Evolutionary conservation across 768 basidiomycete genomes (phyloP).

Genomic region (Tephrocybe sp.): DNA sequence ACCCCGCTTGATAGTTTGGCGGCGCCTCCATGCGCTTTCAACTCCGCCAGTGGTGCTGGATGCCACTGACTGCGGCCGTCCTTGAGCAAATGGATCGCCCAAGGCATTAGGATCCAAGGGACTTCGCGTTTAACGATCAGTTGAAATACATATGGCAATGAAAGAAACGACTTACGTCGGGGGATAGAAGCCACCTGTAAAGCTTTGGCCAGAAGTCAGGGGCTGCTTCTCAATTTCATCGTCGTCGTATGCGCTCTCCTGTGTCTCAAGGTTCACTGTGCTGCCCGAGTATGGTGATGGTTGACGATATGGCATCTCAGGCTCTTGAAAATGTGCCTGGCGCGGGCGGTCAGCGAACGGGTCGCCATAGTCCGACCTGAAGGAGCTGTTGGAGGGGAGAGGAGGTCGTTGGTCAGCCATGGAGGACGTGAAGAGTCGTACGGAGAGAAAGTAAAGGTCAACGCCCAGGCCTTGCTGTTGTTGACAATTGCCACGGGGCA

Average conservation of each 20-base stretch:
- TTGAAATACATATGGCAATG: conserved; percentile 2
- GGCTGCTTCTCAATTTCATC: conserved; percentile 79
- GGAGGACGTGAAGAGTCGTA: conserved; percentile 4
- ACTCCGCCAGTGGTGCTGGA: conserved; percentile 56
- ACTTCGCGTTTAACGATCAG: conserved; percentile 23
- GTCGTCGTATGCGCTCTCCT: conserved; percentile 56
- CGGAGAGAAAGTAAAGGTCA: conserved; percentile 14
- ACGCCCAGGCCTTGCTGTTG: conserved; percentile 24
- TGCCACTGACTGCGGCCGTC: conserved; percentile 50
- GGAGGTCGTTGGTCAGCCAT: conserved; percentile 43
- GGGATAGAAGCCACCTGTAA: conserved; percentile 70
- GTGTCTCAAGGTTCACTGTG: conserved; percentile 48
- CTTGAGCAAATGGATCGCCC: conserved; percentile 63
- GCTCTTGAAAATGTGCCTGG: conserved; percentile 62
- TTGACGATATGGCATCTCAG: conserved; percentile 42
- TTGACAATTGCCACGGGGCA: conserved; percentile 24
- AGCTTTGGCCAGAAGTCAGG: conserved; percentile 57
- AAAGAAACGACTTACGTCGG: conserved; percentile 52
- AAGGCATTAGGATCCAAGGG: conserved; percentile 56
- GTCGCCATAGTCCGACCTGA: conserved; percentile 45
- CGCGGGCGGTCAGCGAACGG: conserved; percentile 75
- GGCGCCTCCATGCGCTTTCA: conserved; percentile 67
- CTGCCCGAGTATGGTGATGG: conserved; percentile 47
- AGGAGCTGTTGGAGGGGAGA: conserved; percentile 31
- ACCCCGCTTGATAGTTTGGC: conserved; percentile 89